Evolutionary conservation across 2,329 filamentous ascomycete genomes (phyloP).

Genomic region (Dothideomycetes sp.): DNA sequence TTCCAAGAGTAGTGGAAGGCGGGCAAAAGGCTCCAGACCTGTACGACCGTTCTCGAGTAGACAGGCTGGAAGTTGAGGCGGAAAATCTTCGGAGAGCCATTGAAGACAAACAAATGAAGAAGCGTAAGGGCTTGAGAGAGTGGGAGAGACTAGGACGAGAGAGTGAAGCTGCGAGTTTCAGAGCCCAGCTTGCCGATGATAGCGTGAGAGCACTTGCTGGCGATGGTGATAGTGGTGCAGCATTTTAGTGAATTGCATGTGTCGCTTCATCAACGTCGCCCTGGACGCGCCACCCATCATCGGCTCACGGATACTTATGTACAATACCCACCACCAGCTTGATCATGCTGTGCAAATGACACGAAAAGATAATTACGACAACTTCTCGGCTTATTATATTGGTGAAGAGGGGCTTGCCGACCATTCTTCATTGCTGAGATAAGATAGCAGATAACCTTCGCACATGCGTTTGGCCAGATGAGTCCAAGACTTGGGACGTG

Average conservation of each 20-base stretch:
- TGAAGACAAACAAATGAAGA: conserved; percentile 34
- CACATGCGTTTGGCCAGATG: background rate
- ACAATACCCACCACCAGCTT: too few relatives aligned
- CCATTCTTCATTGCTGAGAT: too few relatives aligned
- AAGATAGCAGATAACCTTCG: too few relatives aligned
- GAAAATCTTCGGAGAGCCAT: conserved; percentile 33
- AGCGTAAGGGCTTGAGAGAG: conserved; percentile 30
- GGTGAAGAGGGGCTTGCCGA: too few relatives aligned
- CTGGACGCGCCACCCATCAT: too few relatives aligned
- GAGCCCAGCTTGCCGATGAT: conserved; percentile 35
- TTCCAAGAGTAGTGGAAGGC: conserved; percentile 33
- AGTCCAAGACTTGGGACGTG: too few relatives aligned
- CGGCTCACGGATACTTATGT: too few relatives aligned
- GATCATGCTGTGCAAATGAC: too few relatives aligned
- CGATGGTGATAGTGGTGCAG: conserved; percentile 25
- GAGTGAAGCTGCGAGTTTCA: conserved; percentile 31
- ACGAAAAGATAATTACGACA: too few relatives aligned
- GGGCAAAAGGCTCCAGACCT: conserved; percentile 31
- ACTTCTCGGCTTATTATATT: too few relatives aligned
- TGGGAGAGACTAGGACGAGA: conserved; percentile 36
- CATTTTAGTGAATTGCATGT: conserved; percentile 12
- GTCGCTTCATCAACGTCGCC: too few relatives aligned
- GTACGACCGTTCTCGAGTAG: conserved; percentile 30
- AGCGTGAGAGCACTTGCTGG: conserved; percentile 30
- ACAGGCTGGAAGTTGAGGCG: conserved; percentile 36